Percentiles rank a stretch among this genome's conserved stretches.
phyloP scores from a whole-genome alignment of 1,284 basidiomycete genomes.

The Apiotrichum sp. region DNA sequence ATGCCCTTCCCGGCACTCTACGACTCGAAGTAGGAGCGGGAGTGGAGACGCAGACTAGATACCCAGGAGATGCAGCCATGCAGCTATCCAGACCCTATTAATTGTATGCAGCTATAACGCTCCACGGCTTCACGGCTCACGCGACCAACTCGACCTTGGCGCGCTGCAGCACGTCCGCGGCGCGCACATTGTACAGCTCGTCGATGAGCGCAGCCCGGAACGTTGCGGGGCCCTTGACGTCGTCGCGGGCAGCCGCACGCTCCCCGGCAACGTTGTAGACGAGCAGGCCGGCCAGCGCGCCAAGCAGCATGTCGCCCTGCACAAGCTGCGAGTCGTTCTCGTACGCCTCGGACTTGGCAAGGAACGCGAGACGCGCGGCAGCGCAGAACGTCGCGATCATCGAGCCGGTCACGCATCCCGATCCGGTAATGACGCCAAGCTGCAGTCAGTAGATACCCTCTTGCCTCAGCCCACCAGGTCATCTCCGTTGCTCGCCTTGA shows the following conservation, averaged over 20 bases:
- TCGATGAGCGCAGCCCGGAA: slow-evolving; percentile 85
- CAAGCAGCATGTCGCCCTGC: slow-evolving; percentile 65
- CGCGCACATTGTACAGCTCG: slow-evolving; percentile 61
- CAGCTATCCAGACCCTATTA: background rate
- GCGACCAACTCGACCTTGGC: slow-evolving; percentile 51
- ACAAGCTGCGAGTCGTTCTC: slow-evolving; percentile 50
- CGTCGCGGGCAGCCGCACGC: slow-evolving; percentile 60
- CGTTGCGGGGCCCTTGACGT: slow-evolving; percentile 77
- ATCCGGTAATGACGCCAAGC: slow-evolving; percentile 78
- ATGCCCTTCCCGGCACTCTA: slow-evolving; percentile 59
- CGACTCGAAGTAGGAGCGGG: background rate
- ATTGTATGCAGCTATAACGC: background rate
- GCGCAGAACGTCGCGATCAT: slow-evolving; percentile 60
- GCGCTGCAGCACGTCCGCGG: slow-evolving; percentile 52
- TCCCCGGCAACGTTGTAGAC: slow-evolving; percentile 80
- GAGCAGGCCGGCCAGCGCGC: slow-evolving; percentile 68
- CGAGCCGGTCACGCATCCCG: slow-evolving; percentile 73
- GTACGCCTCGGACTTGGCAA: slow-evolving; percentile 10
- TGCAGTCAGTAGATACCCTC: slow-evolving; percentile 5
- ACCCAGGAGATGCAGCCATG: too few relatives aligned
- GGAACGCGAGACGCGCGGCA: slow-evolving; percentile 52
- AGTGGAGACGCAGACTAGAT: too few relatives aligned
- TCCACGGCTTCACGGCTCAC: background rate
- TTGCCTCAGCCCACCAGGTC: slow-evolving; percentile 46
- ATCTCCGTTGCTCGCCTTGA: slow-evolving; percentile 71